Base-by-base conservation (phyloP, 2,329 filamentous ascomycete genomes). In the Paraphaeosphaeria sporulosa region DNA sequence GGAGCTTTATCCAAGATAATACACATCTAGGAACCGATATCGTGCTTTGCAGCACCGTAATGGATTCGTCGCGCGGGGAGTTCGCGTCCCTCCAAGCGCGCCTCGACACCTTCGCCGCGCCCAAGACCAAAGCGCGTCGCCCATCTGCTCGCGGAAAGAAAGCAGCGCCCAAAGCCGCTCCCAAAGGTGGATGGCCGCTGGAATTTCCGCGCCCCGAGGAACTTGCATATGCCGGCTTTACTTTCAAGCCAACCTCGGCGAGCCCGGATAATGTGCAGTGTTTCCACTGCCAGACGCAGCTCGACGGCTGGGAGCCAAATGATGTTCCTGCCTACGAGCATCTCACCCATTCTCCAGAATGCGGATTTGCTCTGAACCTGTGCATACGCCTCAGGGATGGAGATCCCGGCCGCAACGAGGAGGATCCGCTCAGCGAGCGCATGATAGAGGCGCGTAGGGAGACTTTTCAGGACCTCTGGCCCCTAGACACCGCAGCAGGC, bases 191-290 rank as follows among this genome's bases (percentile, higher is more conserved):
- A 76, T 99, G 95, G 95, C 93, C 94, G 23, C 92, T 97, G 76
- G 84, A 86, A 64, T 84, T 80, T 30, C 87, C 92, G 1, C 82
- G 87, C 1, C 84, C 89, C 13, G 84, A 87, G 66, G 86, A 90
- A 91, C 89, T 99, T 70, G 94, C 95, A 4, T 88, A 87, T 72
- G 94, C 95, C 58, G 95, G 95, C 40, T 97, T 99, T 81, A 95
- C 90, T 80, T 98, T 92, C 80, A 87, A 89, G 62, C 94, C 95
- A 1, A 87, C 86, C 15, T 83, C 87, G 54, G 85, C 87, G 49
- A 91, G 89, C 71, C 89, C 89, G 40, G 95, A 99, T 77, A 98
- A 98, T 77, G 92, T 92, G 50, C 86, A 88, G 67, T 99, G 95
- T 77, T 98, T 96, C 78, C 84, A 93, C 40, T 99, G 95, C 80